Evolutionary conservation across 805 yeast species (phyloP).

Genomic region (Wickerhamomyces hampshirensis): DNA sequence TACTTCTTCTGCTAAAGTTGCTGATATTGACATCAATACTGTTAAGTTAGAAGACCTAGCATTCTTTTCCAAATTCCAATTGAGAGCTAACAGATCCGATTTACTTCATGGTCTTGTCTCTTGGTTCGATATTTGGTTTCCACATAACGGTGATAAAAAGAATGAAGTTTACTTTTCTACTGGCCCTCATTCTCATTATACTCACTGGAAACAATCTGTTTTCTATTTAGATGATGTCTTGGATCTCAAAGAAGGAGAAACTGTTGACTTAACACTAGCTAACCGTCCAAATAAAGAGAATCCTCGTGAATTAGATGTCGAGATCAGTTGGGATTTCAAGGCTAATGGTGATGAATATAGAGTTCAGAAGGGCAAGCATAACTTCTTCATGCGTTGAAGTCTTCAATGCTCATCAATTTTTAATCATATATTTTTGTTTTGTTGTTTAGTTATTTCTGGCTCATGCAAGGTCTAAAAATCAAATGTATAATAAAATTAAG

Average conservation of each 20-base stretch:
- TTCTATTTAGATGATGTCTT: conserved; percentile 83
- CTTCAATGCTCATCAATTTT: no score
- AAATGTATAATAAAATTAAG: no score
- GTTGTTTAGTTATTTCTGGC: no score
- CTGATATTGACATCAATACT: conserved; percentile 86
- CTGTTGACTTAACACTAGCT: conserved; percentile 62
- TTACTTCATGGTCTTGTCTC: conserved; percentile 83
- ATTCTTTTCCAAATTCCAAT: conserved; percentile 62
- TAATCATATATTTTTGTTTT: no score
- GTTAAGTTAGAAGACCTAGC: conserved; percentile 79
- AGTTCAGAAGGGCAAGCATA: conserved; percentile 52
- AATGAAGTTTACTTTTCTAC: conserved; percentile 77
- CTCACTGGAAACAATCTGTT: conserved; percentile 99
- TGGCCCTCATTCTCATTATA: conserved; percentile 89
- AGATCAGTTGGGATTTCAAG: conserved; percentile 43
- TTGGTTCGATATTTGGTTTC: conserved; percentile 95
- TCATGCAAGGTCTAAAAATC: no score
- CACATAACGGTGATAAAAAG: conserved; percentile 42
- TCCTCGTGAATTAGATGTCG: conserved; percentile 88
- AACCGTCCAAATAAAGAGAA: conserved; percentile 73
- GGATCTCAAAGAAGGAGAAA: conserved; percentile 72
- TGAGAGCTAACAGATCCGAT: conserved; percentile 75
- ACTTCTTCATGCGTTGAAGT: conserved; percentile 70
- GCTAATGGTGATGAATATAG: conserved; percentile 45
- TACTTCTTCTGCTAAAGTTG: conserved; percentile 66